Evolutionary conservation across 2,329 filamentous ascomycete species (phyloP), one percentile per base, ranked within the genome.

Genomic region (Penicillium olsonii): DNA sequence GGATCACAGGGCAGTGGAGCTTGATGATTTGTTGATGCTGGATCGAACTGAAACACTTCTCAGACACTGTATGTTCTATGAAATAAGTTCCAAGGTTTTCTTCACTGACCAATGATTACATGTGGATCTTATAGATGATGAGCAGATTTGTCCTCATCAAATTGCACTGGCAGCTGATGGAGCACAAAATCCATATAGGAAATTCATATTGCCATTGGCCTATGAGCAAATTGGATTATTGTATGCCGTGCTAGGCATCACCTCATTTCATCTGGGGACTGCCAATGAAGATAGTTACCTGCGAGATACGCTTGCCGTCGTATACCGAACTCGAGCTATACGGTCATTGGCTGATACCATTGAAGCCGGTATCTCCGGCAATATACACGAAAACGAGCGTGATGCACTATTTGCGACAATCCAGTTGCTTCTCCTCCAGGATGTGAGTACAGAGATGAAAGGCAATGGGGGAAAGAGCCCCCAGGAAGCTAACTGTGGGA

Each of bases 341-440:
- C 56, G 56, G 14, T 59, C 59, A 1, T 52, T 67, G 15, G 58
- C 60, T 1, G 52, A 59, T 15, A 54, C 55, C 7, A 60, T 67
- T 27, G 52, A 51, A 12, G 59, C 59, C 12, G 52, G 54, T 3
- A 59, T 61, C 17, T 64, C 64, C 17, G 55, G 58, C 14, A 26
- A 42, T 5, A 42, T 66, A n/a, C 52, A 37, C 10, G 59, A 60
- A 10, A 57, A 61, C 27, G 62, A 66, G 27, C 59, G 64, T n/a
- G 64, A 67, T 42, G 57, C 57, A 2, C 50, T 66, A 9, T 60
- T 67, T 31, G 61, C 60, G 8, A 67, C 57, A 6, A 67, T 67
- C 3, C 64, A 67, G 38, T 56, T 67, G 18, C 47, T 67, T n/a
- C 52, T 67, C 12, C 53, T 67, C 4, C 65, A 67, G 37, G 65